Conservation (phyloP, 176 grass and related monocot species). For the Oryza longistaminata region DNA sequence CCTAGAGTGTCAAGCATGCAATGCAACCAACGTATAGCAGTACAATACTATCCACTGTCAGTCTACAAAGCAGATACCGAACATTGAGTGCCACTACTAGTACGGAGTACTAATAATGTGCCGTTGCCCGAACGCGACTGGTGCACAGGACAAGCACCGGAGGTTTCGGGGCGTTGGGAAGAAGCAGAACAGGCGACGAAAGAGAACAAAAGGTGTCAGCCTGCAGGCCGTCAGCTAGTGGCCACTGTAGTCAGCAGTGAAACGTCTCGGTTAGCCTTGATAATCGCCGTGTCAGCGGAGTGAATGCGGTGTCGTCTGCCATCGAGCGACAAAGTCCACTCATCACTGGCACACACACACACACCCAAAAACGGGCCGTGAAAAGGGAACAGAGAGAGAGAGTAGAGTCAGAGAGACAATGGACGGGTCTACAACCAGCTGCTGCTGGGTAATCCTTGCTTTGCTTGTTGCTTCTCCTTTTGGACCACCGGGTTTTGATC, state of each 20-base stretch:
- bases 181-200: too few species aligned
- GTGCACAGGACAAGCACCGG: conserved; percentile 14
- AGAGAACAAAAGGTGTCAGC: too few species aligned
- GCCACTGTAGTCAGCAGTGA: neutral
- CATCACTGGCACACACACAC: neutral
- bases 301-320: neutral
- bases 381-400: too few species aligned
- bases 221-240: neutral
- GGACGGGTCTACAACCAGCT: neutral
- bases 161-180: neutral
- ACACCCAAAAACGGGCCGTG: too few species aligned
- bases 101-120: too few species aligned
- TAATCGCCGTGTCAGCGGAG: neutral
- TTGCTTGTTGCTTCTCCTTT: conserved; percentile 14
- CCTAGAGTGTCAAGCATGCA: neutral
- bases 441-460: conserved; percentile 9
- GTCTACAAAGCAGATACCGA: neutral
- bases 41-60: neutral
- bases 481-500: conserved; percentile 40
- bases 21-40: neutral
- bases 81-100: too few species aligned
- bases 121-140: neutral
- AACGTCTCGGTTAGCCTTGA: neutral
- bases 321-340: neutral
- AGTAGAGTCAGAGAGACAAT: neutral